A percentile compares a stretch with the other conserved stretches of the same genome.
phyloP scores from a whole-genome alignment of 371 early-diverging fungal genomes.

The Pancytospora philotis region DNA sequence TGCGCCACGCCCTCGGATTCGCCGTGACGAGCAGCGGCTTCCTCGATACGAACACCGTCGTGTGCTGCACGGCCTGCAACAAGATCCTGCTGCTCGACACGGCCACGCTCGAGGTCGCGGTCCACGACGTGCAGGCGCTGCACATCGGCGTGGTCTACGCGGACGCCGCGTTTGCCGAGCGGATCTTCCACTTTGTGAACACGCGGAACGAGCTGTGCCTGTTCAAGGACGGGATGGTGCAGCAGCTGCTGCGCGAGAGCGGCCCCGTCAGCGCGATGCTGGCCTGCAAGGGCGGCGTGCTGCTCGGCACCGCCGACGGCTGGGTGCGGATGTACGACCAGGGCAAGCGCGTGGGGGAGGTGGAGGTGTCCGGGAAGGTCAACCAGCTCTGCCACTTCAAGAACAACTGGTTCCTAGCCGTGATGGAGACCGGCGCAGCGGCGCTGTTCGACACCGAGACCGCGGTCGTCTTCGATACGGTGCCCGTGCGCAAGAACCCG shows the following conservation, averaged over 20 bases:
- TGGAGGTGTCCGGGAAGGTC: constrained; percentile 11
- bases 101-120: background rate
- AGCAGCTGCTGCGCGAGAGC: background rate
- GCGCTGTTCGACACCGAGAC: constrained; percentile 11
- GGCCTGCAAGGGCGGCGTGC: background rate
- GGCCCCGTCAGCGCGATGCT: constrained; percentile 6
- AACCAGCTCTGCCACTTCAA: constrained; percentile 16
- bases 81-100: constrained; percentile 27
- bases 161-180: background rate
- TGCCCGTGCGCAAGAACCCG: constrained; percentile 15
- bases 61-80: constrained; percentile 16
- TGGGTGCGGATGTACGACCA: background rate
- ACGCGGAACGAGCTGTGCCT: constrained; percentile 14
- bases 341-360: constrained; percentile 9
- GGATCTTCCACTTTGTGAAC: constrained; percentile 17
- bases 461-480: constrained; percentile 15
- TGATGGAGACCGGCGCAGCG: constrained; percentile 15
- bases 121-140: background rate
- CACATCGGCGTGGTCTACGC: background rate
- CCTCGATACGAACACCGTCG: constrained; percentile 19
- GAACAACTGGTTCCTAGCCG: constrained; percentile 14
- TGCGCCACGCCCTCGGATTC: constrained; percentile 2
- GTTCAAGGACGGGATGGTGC: constrained; percentile 1
- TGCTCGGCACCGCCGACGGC: constrained; percentile 19
- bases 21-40: constrained; percentile 9